phyloP scores from a whole-genome alignment of 1,284 basidiomycete genomes.

The Irpex rosettiformis region DNA sequence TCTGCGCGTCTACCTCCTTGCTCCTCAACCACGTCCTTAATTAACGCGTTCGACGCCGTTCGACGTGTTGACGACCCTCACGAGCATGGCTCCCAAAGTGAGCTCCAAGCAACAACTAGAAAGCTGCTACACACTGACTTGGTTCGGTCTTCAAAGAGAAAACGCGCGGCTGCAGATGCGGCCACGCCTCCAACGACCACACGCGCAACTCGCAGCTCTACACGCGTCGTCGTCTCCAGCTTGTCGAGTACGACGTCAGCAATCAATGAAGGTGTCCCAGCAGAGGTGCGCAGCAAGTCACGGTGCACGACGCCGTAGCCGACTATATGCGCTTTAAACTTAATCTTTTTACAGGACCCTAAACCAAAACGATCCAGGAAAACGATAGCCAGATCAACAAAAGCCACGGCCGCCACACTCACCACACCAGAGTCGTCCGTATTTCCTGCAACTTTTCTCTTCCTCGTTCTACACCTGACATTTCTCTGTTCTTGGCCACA shows the following conservation, averaged over 20 bases:
- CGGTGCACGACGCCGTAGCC: not conserved
- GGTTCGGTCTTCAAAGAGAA: slow-evolving; percentile 31
- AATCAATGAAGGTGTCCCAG: not conserved
- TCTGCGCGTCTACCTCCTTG: not conserved
- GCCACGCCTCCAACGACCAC: slow-evolving; percentile 32
- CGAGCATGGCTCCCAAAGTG: slow-evolving; percentile 24
- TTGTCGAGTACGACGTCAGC: slow-evolving; percentile 16
- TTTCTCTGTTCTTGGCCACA: not conserved
- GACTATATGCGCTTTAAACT: not conserved
- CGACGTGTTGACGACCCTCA: slow-evolving; percentile 10
- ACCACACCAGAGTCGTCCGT: slow-evolving; percentile 4
- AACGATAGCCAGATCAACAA: slow-evolving; percentile 9
- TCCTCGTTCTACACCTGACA: not conserved
- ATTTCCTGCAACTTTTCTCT: too few species aligned
- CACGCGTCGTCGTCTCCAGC: slow-evolving; percentile 26
- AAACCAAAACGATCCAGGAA: slow-evolving; percentile 11
- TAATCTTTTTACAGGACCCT: not conserved
- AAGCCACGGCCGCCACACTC: slow-evolving; percentile 12
- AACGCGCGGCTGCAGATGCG: slow-evolving; percentile 32
- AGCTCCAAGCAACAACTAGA: not conserved
- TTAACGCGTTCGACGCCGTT: not conserved
- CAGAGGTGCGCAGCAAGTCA: slow-evolving; percentile 7
- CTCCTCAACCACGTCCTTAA: slow-evolving; percentile 6
- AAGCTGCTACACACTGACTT: not conserved
- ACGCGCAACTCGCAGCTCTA: slow-evolving; percentile 47